phyloP scores from a whole-genome alignment of 2,329 filamentous ascomycete species.

The Neophaeococcomyces aloes region DNA sequence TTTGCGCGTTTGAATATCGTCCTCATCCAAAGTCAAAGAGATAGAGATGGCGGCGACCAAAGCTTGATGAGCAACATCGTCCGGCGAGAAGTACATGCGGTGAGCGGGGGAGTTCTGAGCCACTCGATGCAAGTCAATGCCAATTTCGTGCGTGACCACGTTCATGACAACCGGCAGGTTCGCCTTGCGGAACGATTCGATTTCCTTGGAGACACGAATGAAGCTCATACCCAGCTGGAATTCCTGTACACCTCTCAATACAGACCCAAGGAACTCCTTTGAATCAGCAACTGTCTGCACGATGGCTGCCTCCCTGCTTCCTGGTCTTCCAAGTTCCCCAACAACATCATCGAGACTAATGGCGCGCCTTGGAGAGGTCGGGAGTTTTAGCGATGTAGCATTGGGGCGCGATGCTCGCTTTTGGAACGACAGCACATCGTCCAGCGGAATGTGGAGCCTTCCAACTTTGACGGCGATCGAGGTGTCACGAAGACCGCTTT shows the following conservation, averaged over 20 bases:
- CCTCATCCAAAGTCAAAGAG: slow-evolving; percentile 81
- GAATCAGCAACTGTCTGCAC: slow-evolving; percentile 82
- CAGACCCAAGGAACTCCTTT: slow-evolving; percentile 81
- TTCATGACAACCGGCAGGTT: slow-evolving; percentile 70
- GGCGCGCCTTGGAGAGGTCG: slow-evolving; percentile 29
- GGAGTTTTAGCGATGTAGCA: slow-evolving; percentile 21
- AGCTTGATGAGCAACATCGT: slow-evolving; percentile 90
- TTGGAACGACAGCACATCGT: slow-evolving; percentile 60
- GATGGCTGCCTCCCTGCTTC: slow-evolving; percentile 56
- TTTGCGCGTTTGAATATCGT: slow-evolving; percentile 72
- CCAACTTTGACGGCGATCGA: slow-evolving; percentile 86
- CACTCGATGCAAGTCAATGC: slow-evolving; percentile 80
- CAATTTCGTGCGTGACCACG: slow-evolving; percentile 90
- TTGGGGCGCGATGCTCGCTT: slow-evolving; percentile 33
- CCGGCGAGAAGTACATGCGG: slow-evolving; percentile 92
- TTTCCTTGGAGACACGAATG: slow-evolving; percentile 71
- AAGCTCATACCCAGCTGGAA: slow-evolving; percentile 92
- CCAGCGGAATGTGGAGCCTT: slow-evolving; percentile 77
- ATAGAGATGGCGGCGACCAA: slow-evolving; percentile 85
- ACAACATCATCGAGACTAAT: slow-evolving; percentile 62
- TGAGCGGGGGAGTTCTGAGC: slow-evolving; percentile 90
- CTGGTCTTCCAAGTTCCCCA: slow-evolving; percentile 60
- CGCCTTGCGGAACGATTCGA: slow-evolving; percentile 56
- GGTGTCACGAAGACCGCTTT: slow-evolving; percentile 80
- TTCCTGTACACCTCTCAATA: slow-evolving; percentile 86